Conservation (phyloP, 2,329 filamentous ascomycete genomes). For the Curvularia spicifera region DNA sequence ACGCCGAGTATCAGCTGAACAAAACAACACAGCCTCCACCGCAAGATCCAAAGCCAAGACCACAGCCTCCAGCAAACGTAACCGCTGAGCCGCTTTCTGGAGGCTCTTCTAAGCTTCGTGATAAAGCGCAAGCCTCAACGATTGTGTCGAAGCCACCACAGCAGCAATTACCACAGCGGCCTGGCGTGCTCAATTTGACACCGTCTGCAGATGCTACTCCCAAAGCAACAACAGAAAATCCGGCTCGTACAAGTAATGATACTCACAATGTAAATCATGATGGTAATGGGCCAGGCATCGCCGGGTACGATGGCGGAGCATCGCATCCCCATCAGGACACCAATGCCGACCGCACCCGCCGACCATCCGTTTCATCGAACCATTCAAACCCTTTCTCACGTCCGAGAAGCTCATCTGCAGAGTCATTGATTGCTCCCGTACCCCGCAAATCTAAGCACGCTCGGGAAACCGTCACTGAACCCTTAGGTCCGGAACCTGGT, state of each 20-base stretch:
- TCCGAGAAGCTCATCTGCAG: slow-evolving; percentile 29
- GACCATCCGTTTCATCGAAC: slow-evolving; percentile 38
- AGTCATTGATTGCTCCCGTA: slow-evolving; percentile 28
- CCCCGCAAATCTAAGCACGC: slow-evolving; percentile 18
- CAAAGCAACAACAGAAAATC: slow-evolving; percentile 26
- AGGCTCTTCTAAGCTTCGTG: slow-evolving; percentile 27
- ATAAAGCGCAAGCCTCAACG: slow-evolving; percentile 28
- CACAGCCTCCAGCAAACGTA: slow-evolving; percentile 23
- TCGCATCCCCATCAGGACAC: slow-evolving; percentile 40
- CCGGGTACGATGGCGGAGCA: slow-evolving; percentile 30
- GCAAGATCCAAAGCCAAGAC: slow-evolving; percentile 21
- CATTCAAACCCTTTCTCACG: slow-evolving; percentile 25
- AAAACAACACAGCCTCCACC: slow-evolving; percentile 22
- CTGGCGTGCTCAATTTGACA: slow-evolving; percentile 36
- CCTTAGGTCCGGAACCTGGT: slow-evolving; percentile 24
- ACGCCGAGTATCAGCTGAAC: slow-evolving; percentile 51
- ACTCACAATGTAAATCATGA: slow-evolving; percentile 16
- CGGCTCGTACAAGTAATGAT: slow-evolving; percentile 18
- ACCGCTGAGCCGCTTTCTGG: slow-evolving; percentile 32
- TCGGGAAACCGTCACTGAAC: slow-evolving; percentile 27
- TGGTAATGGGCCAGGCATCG: slow-evolving; percentile 20
- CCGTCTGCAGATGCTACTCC: slow-evolving; percentile 29
- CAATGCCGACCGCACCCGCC: slow-evolving; percentile 40
- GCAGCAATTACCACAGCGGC: slow-evolving; percentile 21
- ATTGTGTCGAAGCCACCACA: slow-evolving; percentile 23